Evolutionary conservation across 495 filamentous ascomycete species (phyloP).

Genomic region (Neurospora sp.): DNA sequence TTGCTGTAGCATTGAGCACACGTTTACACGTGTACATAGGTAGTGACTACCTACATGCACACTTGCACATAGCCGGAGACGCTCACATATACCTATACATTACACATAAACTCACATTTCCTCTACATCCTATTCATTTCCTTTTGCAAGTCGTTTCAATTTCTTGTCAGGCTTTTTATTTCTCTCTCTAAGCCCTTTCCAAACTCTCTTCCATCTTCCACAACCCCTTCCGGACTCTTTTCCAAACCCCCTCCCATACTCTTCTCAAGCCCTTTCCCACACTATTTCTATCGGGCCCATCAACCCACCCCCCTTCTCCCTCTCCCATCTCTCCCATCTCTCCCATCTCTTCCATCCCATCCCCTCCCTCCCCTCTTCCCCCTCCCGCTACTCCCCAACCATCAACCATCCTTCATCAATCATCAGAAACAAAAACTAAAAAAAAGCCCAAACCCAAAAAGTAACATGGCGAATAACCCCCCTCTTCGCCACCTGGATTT

Average conservation of each 20-base stretch:
- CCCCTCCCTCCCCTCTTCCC: no score
- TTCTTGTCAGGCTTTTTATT: no score
- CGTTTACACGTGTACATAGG: background rate
- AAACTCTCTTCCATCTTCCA: no score
- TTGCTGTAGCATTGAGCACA: background rate
- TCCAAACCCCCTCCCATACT: background rate
- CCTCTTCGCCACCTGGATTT: conserved; percentile 72
- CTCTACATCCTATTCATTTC: no score
- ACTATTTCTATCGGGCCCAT: background rate
- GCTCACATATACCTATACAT: no score
- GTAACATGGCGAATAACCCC: conserved; percentile 93
- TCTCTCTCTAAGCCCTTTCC: background rate
- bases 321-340: background rate
- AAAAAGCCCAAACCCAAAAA: conserved; percentile 13
- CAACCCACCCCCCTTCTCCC: background rate
- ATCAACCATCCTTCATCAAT: background rate
- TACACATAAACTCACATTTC: no score
- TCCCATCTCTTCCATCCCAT: background rate
- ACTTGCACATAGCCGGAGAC: no score
- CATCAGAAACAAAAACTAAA: background rate
- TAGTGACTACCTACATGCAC: no score
- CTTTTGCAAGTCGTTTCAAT: background rate
- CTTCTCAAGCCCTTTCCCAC: background rate
- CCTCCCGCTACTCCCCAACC: no score
- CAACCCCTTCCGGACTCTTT: no score